Evolutionary conservation across 495 filamentous ascomycete genomes (phyloP), one percentile per base, ranked within the genome.

Genomic region (Peziza echinospora): DNA sequence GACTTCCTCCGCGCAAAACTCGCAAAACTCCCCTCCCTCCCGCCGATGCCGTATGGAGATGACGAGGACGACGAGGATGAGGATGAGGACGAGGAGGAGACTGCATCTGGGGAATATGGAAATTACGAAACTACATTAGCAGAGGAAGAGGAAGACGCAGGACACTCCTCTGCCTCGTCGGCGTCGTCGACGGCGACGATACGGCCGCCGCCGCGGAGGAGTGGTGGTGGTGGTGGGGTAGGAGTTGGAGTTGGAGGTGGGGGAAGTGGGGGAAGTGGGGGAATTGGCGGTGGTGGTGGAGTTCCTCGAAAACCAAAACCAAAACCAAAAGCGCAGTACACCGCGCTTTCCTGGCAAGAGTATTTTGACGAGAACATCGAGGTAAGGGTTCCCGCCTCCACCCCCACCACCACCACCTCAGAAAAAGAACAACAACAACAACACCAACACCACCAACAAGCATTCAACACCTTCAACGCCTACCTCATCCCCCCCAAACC

Each of bases 171-270:
- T 13, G 55, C 51, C 23, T 60, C 57, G 5, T 60, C 53, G 5
- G 57, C 77, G 23, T 93, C 87, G 16, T 93, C 86, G 0, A 84
- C 84, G 24, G 83, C 81, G 21, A 97, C 91, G 21, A 69, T 94
- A 45, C 76, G 82, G 45, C 89, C 89, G 13, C 2, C 81, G n/a
- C n/a, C n/a, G n/a, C n/a, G n/a, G n/a, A n/a, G n/a, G n/a, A n/a
- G n/a, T n/a, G n/a, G n/a, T n/a, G n/a, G n/a, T n/a, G n/a, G n/a
- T n/a, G n/a, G n/a, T n/a, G n/a, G n/a, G n/a, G n/a, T n/a, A n/a
- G n/a, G n/a, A n/a, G n/a, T n/a, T n/a, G n/a, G n/a, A n/a, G n/a
- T n/a, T n/a, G n/a, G n/a, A n/a, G n/a, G n/a, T n/a, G n/a, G n/a
- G n/a, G n/a, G n/a, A n/a, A n/a, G n/a, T n/a, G n/a, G n/a, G n/a